Evolutionary conservation across 495 filamentous ascomycete genomes (phyloP), one percentile per base, ranked within the genome.

Genomic region (Aspergillus avenaceus): DNA sequence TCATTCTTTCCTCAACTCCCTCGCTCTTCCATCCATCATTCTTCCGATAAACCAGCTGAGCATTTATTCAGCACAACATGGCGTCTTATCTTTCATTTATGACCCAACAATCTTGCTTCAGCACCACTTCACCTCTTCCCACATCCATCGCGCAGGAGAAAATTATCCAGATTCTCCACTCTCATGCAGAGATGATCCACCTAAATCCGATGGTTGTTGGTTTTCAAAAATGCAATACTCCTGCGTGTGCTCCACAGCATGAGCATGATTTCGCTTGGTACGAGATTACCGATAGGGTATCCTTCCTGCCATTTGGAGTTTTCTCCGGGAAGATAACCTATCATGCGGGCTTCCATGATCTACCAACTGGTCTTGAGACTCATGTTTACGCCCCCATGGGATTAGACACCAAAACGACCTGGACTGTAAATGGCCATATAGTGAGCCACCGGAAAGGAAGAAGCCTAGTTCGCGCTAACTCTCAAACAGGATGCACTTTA

Each of bases 121-220:
- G 84, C 43, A 84, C 76, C 29, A 76, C 86, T 49, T 88, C 83
- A 28, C 79, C 85, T 1, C 76, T 91, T 1, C 85, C 85, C 0
- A 52, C 71, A 28, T 74, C 75, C 41, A 74, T 88, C 51, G 71
- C 78, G 21, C 77, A 85, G 16, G 70, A 81, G 45, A 75, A 71
- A 3, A 85, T 87, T 28, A 55, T 88, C 49, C 69, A 76, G 14
- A 82, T 80, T 8, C 77, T 90, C 9, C 84, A 86, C 61, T 74
- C 80, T 53, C 84, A 88, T 63, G 62, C 66, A 21, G 79, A 78
- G 47, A 89, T 91, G 84, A 90, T 90, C 53, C 79, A 86, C 47
- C 70, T 88, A 45, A 91, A 91, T 61, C 87, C 87, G 3, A 72
- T 90, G 11, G 84, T 91, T 49, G 78, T 83, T 41, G 78, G 85